Evolutionary conservation across 352 stramenopile species (phyloP).

Genomic region (Pythium dissimile): DNA sequence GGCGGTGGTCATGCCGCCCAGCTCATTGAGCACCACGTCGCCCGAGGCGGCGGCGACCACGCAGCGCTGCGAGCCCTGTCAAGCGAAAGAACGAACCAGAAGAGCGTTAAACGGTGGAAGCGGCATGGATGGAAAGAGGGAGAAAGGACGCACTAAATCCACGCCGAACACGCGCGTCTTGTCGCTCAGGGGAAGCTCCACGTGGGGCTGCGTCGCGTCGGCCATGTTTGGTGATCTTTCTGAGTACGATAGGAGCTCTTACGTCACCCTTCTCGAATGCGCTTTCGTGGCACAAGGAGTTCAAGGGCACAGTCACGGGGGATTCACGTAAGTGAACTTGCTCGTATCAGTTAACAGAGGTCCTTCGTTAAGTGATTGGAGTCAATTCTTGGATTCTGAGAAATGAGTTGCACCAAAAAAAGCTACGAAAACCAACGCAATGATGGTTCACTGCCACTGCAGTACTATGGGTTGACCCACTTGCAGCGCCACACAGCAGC

Average conservation of each 20-base stretch:
- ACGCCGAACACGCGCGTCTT: conserved; percentile 61
- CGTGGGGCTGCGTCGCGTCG: conserved; percentile 13
- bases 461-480: no score
- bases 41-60: conserved; percentile 64
- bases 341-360: no score
- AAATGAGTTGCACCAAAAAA: no score
- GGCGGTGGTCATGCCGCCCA: conserved; percentile 84
- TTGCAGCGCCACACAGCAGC: no score
- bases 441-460: no score
- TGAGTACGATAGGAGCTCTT: background rate
- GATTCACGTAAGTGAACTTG: no score
- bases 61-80: conserved; percentile 70
- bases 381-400: no score
- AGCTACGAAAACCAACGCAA: no score
- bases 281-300: background rate
- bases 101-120: conserved; percentile 4
- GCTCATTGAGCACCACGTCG: conserved; percentile 87
- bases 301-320: background rate
- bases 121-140: background rate
- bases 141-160: conserved; percentile 60
- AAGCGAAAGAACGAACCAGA: background rate
- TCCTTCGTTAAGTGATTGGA: no score
- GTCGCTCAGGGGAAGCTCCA: conserved; percentile 9
- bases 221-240: conserved; percentile 5
- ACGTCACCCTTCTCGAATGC: conserved; percentile 17